Evolutionary conservation across 2,329 filamentous ascomycete genomes (phyloP), one percentile per base, ranked within the genome.

Genomic region (Aspergillus tubingensis): DNA sequence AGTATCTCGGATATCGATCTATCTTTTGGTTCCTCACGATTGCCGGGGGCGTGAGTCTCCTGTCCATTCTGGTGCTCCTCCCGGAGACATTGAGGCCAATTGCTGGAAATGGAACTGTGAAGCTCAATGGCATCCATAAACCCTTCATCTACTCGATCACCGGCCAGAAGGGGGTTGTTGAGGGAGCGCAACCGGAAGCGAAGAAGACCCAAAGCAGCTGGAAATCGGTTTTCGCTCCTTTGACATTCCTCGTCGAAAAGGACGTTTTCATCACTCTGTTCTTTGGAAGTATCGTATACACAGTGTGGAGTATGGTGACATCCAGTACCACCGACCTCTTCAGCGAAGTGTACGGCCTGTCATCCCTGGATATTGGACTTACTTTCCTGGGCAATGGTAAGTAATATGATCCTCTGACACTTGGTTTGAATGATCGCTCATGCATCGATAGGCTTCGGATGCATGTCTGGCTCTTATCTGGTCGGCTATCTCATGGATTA

Each of bases 291-390:
- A 72, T 80, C 5, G 73, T 80, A 1, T 83, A 82, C 62, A 76
- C 80, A 0, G 74, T 80, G 11, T 83, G 80, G 80, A 80, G 74
- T 21, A 82, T 82, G 80, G 75, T 82, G 5, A 81, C 78, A 2
- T 77, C 79, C 1, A 79, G 72, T 11, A 82, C 80, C 1, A 76
- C 78, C 0, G 70, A 71, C 21, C 59, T 74, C 0, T 68, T 82
- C 57, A 70, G 78, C 62, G 62, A 70, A 0, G 68, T 66, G 7
- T 81, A 80, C 53, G 58, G 69, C 6, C 49, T 66, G 8, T 57
- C 60, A 5, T 57, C 27, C 41, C 71, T 83, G 17, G 63, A 78
- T 57, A 66, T 81, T 25, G 80, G 79, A 3, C 63, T 81, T 2
- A 74, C 69, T 7, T 81, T 79, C 61, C 65, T 81, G 7, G 74